Base-by-base conservation (phyloP, 148 eudicot genomes). In the Diospyros lotus region DNA sequence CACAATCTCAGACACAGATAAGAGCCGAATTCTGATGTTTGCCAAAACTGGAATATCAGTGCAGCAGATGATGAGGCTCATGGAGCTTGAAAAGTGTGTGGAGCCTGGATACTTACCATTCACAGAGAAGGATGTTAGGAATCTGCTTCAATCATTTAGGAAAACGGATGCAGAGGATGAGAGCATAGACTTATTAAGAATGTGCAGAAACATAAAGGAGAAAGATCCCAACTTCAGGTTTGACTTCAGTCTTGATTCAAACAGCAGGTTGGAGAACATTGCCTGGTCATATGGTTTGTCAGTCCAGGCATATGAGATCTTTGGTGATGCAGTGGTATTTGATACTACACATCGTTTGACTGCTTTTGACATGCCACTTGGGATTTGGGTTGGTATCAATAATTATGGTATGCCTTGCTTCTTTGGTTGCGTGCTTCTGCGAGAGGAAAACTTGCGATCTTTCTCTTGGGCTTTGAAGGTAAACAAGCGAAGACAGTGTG, bases 241-340 rank as follows among this genome's bases (percentile, higher is more conserved):
- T 79, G 97, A 91, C 76, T 94, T 80, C 80, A 86, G 90, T 4
- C 75, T 89, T 76, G 98, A 94, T 86, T 86, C 88, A 55, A 86
- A 76, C 64, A 88, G 87, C 71, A 82, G 90, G 73, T 82, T 94
- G 82, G 97, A 92, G 82, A 94, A 94, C 74, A 90, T 94, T 79
- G 89, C 96, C 38, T 94, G 98, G 98, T 94, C 98, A 45, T 94
- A 91, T 80, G 88, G 97, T 58, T 94, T 97, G 39, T 94, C 97
- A 10, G 59, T 92, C 69, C 86, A 89, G 78, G 88, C 93, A 42
- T 94, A 87, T 78, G 97, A 90, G 81, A 75, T 90, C 40, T 94
- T 87, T 82, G 98, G 98, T 78, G 98, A 94, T 80, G 92, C 89
- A 61, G 92, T 94, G 80, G 93, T 94, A 51, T 92, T 94, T 68